Evolutionary conservation across 2,329 filamentous ascomycete species (phyloP).

Genomic region (Dactylellina cionopaga): DNA sequence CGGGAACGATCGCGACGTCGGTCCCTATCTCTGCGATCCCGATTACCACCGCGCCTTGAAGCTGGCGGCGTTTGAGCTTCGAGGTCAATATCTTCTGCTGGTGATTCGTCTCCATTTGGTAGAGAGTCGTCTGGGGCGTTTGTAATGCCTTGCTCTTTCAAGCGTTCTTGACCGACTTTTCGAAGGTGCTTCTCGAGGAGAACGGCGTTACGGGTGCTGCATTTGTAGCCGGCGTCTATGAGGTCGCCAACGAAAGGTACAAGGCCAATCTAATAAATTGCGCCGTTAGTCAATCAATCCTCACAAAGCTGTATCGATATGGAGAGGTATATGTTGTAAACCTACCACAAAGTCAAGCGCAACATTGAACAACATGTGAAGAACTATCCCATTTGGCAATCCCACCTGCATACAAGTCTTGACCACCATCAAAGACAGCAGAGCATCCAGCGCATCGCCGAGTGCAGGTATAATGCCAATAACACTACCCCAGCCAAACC

Average conservation of each 20-base stretch:
- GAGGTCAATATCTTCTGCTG: constrained; percentile 35
- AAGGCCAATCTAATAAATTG: constrained; percentile 69
- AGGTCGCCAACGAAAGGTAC: constrained; percentile 81
- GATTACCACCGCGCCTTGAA: constrained; percentile 8
- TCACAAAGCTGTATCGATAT: neutral
- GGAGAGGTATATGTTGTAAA: neutral
- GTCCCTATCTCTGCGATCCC: constrained; percentile 22
- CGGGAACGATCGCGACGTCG: neutral
- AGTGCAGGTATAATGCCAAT: constrained; percentile 83
- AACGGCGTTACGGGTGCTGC: constrained; percentile 78
- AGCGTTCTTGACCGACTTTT: constrained; percentile 70
- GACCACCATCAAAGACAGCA: constrained; percentile 80
- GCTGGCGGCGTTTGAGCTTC: constrained; percentile 33
- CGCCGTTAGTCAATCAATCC: neutral
- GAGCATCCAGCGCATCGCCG: constrained; percentile 78
- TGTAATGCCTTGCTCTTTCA: constrained; percentile 34
- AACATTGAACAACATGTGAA: constrained; percentile 84
- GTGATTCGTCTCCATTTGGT: constrained; percentile 27
- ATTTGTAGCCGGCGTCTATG: constrained; percentile 74
- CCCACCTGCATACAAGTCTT: constrained; percentile 79
- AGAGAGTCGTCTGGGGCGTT: constrained; percentile 27
- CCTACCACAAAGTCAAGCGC: constrained; percentile 71
- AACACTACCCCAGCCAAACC: constrained; percentile 88
- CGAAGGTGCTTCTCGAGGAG: constrained; percentile 75
- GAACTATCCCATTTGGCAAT: constrained; percentile 70